Conservation (phyloP, 371 early-diverging fungal species). For the Blakeslea trispora region DNA sequence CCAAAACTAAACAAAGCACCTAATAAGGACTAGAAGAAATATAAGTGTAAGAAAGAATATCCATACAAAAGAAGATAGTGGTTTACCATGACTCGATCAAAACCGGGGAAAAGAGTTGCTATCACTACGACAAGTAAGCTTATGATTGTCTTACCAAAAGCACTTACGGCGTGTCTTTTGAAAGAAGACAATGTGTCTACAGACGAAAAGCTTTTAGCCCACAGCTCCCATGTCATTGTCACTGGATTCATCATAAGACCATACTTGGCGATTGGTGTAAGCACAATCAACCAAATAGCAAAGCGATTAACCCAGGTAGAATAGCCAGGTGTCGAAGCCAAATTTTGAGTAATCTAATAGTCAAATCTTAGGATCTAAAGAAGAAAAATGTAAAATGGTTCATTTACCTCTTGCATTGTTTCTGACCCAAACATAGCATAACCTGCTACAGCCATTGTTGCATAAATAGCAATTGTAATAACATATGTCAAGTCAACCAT, state of each 20-base stretch:
- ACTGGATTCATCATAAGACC: constrained; percentile 56
- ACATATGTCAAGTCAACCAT: constrained; percentile 39
- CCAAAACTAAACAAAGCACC: constrained; percentile 57
- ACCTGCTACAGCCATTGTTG: constrained; percentile 49
- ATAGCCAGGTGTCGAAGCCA: constrained; percentile 26
- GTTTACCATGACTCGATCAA: too few relatives aligned
- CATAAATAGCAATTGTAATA: constrained; percentile 29
- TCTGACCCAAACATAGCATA: constrained; percentile 76
- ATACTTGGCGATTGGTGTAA: constrained; percentile 66
- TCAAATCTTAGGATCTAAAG: too few relatives aligned
- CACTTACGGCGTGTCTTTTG: too few relatives aligned
- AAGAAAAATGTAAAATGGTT: too few relatives aligned
- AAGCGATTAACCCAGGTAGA: constrained; percentile 43
- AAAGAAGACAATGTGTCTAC: too few relatives aligned
- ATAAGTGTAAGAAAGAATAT: too few relatives aligned
- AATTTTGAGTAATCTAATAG: constrained; percentile 62
- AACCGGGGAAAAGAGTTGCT: too few relatives aligned
- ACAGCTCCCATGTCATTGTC: constrained; percentile 45
- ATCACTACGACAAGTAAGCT: too few relatives aligned
- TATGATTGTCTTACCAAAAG: too few relatives aligned
- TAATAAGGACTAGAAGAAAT: too few relatives aligned
- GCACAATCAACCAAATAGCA: constrained; percentile 52
- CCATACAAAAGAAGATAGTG: too few relatives aligned
- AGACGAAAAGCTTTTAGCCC: neutral
- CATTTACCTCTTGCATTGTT: constrained; percentile 56